phyloP scores from a whole-genome alignment of 2,329 filamentous ascomycete species.

The Periconia digitata region DNA sequence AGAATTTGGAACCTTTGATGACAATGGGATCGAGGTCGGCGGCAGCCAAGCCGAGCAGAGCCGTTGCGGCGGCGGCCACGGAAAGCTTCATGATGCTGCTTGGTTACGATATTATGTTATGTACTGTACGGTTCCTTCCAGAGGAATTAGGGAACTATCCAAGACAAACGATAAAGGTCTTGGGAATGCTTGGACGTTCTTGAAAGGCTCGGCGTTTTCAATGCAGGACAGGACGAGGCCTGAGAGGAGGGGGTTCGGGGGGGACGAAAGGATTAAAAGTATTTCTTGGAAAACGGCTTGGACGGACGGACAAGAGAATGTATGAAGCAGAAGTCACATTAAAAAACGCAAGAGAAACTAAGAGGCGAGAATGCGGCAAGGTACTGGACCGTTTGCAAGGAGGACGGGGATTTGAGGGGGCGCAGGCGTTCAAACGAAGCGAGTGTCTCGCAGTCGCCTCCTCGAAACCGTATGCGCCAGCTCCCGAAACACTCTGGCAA shows the following conservation, averaged over 20 bases:
- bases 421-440: not conserved
- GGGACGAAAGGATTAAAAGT: conserved; percentile 25
- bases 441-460: not conserved
- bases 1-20: conserved; percentile 85
- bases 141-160: conserved; percentile 24
- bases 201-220: conserved; percentile 5
- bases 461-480: not conserved
- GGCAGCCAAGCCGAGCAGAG: conserved; percentile 54
- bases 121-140: conserved; percentile 14
- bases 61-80: conserved; percentile 52
- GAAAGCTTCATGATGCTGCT: conserved; percentile 57
- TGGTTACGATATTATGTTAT: conserved; percentile 5
- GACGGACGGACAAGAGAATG: conserved; percentile 26
- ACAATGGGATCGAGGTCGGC: conserved; percentile 65
- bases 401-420: not conserved
- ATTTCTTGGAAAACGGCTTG: conserved; percentile 31
- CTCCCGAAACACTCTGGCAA: not conserved
- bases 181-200: conserved; percentile 27
- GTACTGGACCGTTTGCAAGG: not conserved
- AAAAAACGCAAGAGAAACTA: not conserved
- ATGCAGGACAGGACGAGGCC: conserved; percentile 6
- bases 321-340: no score
- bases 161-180: conserved; percentile 19
- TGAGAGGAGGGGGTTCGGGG: conserved; percentile 25
- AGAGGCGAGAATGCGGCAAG: not conserved